Evolutionary conservation across 352 stramenopile genomes (phyloP).

Genomic region (Globisporangium paddicum): DNA sequence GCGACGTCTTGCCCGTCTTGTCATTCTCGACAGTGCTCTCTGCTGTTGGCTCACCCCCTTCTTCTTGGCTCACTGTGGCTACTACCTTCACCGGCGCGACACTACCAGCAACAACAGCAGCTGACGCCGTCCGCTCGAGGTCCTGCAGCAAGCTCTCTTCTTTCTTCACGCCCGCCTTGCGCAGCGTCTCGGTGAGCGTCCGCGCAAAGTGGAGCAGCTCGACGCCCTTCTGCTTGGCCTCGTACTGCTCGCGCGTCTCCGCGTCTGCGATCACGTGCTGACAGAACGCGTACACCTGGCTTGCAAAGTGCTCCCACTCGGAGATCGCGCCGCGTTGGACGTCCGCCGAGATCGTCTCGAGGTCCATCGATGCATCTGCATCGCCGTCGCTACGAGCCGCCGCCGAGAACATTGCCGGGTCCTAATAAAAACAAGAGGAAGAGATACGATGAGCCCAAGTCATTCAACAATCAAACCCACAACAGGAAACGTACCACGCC

Average conservation of each 20-base stretch:
- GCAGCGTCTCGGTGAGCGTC: slow-evolving; percentile 66
- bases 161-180: slow-evolving; percentile 65
- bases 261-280: slow-evolving; percentile 64
- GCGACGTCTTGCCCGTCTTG: not conserved
- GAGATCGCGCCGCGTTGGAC: slow-evolving; percentile 34
- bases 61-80: not conserved
- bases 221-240: slow-evolving; percentile 66
- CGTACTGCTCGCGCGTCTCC: slow-evolving; percentile 37
- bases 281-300: slow-evolving; percentile 72
- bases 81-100: not conserved
- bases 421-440: slow-evolving; percentile 9
- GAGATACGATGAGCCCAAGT: no score
- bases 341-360: slow-evolving; percentile 40
- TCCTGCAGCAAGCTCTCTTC: slow-evolving; percentile 51
- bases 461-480: no score
- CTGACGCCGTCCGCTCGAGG: slow-evolving; percentile 10
- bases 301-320: slow-evolving; percentile 66
- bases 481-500: slow-evolving; percentile 24
- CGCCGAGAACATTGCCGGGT: slow-evolving; percentile 56
- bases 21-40: not conserved
- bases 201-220: slow-evolving; percentile 73
- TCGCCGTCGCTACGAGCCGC: no score
- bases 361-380: no score
- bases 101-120: slow-evolving; percentile 11
- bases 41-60: not conserved